A percentile compares a stretch with the other conserved stretches of the same genome.
Evolutionary conservation across 1,284 basidiomycete species (phyloP).

Genomic region (Trichosporon inkin): DNA sequence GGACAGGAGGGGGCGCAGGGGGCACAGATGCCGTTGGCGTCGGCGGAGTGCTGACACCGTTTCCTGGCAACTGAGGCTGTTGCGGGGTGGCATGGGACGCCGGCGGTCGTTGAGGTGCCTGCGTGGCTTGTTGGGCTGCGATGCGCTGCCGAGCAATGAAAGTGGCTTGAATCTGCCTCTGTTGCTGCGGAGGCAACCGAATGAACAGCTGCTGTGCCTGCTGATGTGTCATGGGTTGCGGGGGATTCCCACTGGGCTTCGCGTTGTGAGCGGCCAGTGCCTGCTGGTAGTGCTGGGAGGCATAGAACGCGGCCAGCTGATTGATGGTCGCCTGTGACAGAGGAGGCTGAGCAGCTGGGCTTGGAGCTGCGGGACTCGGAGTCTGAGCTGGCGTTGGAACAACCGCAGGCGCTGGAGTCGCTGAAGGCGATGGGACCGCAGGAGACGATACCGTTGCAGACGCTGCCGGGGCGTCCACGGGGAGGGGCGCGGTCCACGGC

Average conservation of each 20-base stretch:
- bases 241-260: not conserved
- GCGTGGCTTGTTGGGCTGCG: conserved; percentile 9
- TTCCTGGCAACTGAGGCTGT: conserved; percentile 10
- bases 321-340: conserved; percentile 6
- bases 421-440: not conserved
- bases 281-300: conserved; percentile 12
- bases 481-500: not conserved
- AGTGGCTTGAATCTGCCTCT: conserved; percentile 18
- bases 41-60: not conserved
- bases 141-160: conserved; percentile 16
- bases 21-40: not conserved
- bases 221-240: conserved; percentile 13
- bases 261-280: not conserved
- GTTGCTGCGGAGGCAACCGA: conserved; percentile 20
- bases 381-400: not conserved
- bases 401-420: not conserved
- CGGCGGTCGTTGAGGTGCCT: conserved; percentile 7
- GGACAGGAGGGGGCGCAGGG: not conserved
- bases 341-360: not conserved
- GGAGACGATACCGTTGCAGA: not conserved
- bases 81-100: conserved; percentile 8
- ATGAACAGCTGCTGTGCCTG: conserved; percentile 20
- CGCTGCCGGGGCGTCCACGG: not conserved
- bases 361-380: not conserved
- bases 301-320: conserved; percentile 14